Conservation (phyloP, 2,329 filamentous ascomycete genomes). For the Aspergillus japonicus region DNA sequence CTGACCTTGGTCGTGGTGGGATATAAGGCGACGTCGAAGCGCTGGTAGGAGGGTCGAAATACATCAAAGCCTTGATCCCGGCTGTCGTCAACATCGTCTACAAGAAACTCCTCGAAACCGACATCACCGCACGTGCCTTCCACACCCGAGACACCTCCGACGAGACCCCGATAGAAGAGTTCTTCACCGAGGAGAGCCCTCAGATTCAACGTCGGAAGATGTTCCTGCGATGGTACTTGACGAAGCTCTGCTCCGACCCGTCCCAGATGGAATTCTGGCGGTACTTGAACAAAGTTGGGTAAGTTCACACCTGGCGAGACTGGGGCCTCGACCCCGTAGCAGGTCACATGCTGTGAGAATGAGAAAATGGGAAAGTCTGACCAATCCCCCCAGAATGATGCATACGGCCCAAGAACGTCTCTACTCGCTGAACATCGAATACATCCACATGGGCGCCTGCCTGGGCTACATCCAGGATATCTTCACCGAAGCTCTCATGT, state of each 20-base stretch:
- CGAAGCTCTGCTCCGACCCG: conserved; percentile 71
- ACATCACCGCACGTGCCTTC: conserved; percentile 78
- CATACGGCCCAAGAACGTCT: conserved; percentile 72
- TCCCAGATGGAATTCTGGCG: conserved; percentile 77
- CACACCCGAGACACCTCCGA: conserved; percentile 60
- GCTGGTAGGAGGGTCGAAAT: conserved; percentile 67
- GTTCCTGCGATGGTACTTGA: conserved; percentile 73
- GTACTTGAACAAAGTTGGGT: conserved; percentile 80
- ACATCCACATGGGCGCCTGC: conserved; percentile 71
- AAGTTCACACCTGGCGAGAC: conserved; percentile 29
- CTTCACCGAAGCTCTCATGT: conserved; percentile 72
- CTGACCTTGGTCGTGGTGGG: neutral
- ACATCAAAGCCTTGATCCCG: conserved; percentile 78
- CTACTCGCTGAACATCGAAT: conserved; percentile 74
- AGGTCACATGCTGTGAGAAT: neutral
- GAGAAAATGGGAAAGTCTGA: neutral
- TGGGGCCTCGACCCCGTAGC: too few relatives aligned
- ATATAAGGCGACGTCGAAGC: conserved; percentile 67
- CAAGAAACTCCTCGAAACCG: conserved; percentile 74
- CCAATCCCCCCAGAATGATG: conserved; percentile 59
- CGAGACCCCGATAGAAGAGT: conserved; percentile 65
- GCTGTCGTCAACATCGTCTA: conserved; percentile 83
- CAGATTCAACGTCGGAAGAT: conserved; percentile 76
- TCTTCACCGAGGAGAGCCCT: conserved; percentile 65
- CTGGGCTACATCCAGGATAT: conserved; percentile 76